A percentile compares a stretch with the other conserved stretches of the same genome.
Evolutionary conservation across 2,329 filamentous ascomycete species (phyloP).

Genomic region (Diaporthe capsici): DNA sequence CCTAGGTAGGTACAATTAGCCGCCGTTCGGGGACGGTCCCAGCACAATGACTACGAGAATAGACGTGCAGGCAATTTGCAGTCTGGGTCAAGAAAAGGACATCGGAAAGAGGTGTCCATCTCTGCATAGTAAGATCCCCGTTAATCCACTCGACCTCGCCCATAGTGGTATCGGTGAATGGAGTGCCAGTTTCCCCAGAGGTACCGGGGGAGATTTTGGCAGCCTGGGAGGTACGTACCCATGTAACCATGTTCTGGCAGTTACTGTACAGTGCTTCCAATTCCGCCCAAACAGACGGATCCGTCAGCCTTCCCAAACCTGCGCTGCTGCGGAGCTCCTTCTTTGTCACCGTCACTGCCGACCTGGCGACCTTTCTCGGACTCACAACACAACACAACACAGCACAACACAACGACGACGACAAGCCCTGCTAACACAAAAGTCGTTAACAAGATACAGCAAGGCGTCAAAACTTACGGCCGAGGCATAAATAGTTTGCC

Average conservation of each 20-base stretch:
- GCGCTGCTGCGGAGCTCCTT: conserved; percentile 27
- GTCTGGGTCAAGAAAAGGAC: neutral
- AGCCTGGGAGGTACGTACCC: conserved; percentile 9
- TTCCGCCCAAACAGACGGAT: conserved; percentile 11
- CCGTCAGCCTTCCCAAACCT: conserved; percentile 19
- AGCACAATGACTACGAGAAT: neutral
- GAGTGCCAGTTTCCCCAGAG: neutral
- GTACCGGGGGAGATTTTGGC: neutral
- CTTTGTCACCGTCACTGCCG: conserved; percentile 20
- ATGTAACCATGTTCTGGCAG: neutral
- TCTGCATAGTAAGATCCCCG: neutral
- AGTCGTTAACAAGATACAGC: neutral
- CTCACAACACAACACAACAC: conserved; percentile 9
- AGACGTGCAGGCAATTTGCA: neutral
- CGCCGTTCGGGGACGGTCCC: neutral
- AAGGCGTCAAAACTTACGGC: too few relatives aligned
- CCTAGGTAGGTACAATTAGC: neutral
- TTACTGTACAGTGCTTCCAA: neutral
- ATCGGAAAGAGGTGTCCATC: neutral
- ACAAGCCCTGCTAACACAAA: neutral
- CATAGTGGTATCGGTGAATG: neutral
- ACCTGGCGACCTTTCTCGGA: neutral
- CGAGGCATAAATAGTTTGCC: neutral
- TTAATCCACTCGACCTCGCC: neutral
- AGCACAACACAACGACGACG: conserved; percentile 1